These are phyloP conservation scores for Sporothrix brunneoviolacea DNA, from an alignment of 2,329 filamentous ascomycete species.

Conservation along the genomic window DNA sequence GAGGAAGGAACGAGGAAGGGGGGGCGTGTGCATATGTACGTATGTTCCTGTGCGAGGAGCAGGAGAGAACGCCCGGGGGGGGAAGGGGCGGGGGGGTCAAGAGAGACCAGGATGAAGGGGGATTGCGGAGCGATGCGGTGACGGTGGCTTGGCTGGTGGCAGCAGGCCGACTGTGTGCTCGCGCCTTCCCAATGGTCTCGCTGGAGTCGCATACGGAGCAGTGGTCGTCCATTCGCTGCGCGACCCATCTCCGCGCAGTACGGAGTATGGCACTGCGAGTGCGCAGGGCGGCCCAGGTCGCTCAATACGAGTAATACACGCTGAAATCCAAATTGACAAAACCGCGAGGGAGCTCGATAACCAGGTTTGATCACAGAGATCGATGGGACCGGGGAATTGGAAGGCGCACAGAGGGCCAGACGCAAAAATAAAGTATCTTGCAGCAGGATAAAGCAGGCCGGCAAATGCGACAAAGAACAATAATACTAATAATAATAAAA, in stretches of 20 bases:
- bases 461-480: too few relatives aligned
- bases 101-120: background rate
- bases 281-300: too few relatives aligned
- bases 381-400: slow-evolving; percentile 12
- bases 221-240: background rate
- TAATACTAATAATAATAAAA: too few relatives aligned
- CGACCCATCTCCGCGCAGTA: too few relatives aligned
- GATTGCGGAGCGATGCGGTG: slow-evolving; percentile 16
- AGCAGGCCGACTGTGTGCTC: background rate
- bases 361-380: slow-evolving; percentile 15
- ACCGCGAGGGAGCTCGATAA: slow-evolving; percentile 4
- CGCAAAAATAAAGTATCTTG: background rate
- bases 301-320: too few relatives aligned
- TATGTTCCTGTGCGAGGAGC: slow-evolving; percentile 1
- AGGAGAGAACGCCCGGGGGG: slow-evolving; percentile 1
- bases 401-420: background rate
- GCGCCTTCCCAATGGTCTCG: background rate
- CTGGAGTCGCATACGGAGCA: background rate
- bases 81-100: slow-evolving; percentile 3
- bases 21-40: slow-evolving; percentile 14
- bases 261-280: too few relatives aligned
- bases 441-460: too few relatives aligned
- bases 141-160: slow-evolving; percentile 5
- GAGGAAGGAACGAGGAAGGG: background rate
- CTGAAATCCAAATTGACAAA: too few relatives aligned